phyloP scores from a whole-genome alignment of 345 rosid species.

The Brassica carinata region DNA sequence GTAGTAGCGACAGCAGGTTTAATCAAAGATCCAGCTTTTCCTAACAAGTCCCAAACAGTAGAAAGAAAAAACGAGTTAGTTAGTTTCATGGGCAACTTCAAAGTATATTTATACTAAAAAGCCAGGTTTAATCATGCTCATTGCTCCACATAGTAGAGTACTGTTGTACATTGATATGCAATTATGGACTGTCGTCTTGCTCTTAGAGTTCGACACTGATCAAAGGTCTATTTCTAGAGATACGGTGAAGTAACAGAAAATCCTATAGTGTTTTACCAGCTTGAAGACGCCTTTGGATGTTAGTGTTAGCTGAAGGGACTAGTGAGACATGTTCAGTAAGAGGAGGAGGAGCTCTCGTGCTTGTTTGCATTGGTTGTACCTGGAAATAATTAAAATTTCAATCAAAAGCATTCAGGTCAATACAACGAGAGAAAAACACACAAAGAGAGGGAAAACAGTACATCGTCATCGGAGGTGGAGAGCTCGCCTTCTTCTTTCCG shows the following conservation, averaged over 20 bases:
- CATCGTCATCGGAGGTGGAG: slow-evolving; percentile 67
- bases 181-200: too few species aligned
- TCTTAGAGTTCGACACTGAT: neutral
- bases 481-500: slow-evolving; percentile 89
- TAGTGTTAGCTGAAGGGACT: slow-evolving; percentile 38
- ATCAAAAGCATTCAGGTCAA: too few species aligned
- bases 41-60: slow-evolving; percentile 41
- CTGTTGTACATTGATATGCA: neutral
- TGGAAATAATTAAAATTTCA: slow-evolving; percentile 4
- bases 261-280: slow-evolving; percentile 41
- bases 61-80: neutral
- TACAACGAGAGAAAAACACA: too few species aligned
- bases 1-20: too few species aligned
- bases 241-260: neutral
- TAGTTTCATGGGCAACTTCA: neutral
- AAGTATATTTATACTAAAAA: neutral
- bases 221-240: slow-evolving; percentile 5
- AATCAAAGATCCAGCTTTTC: slow-evolving; percentile 40
- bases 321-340: slow-evolving; percentile 19
- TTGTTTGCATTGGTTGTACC: slow-evolving; percentile 46
- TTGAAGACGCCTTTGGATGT: slow-evolving; percentile 44
- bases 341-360: slow-evolving; percentile 41
- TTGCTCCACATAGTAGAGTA: neutral
- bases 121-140: neutral
- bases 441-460: slow-evolving; percentile 7